Conservation (phyloP, 345 rosid genomes). For the Hibiscus tridactylites region DNA sequence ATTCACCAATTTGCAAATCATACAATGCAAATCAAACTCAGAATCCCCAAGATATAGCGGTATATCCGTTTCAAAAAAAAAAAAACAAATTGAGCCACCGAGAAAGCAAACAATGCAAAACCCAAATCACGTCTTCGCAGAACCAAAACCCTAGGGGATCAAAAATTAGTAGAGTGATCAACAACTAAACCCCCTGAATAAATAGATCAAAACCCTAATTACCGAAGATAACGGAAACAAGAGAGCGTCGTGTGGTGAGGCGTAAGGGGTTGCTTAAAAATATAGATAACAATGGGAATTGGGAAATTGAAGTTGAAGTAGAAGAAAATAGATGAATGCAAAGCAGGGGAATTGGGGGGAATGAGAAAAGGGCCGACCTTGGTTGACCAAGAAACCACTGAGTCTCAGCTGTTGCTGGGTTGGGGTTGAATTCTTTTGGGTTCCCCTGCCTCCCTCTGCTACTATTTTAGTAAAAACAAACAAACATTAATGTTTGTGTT, state of each 20-base stretch:
- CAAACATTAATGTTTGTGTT: too few species aligned
- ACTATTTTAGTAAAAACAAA: too few species aligned
- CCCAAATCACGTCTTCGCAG: constrained; percentile 50
- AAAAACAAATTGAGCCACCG: constrained; percentile 22
- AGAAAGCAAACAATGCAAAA: constrained; percentile 40
- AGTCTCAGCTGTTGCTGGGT: constrained; percentile 15
- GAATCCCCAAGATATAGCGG: constrained; percentile 3
- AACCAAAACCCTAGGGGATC: constrained; percentile 48
- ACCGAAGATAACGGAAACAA: constrained; percentile 21
- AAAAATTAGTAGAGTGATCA: too few species aligned
- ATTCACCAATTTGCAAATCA: constrained; percentile 19
- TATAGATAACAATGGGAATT: constrained; percentile 25
- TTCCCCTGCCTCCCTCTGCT: too few species aligned
- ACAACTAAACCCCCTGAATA: background rate
- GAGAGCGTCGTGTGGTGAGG: background rate
- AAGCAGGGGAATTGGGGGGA: constrained; percentile 33
- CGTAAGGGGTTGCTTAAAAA: constrained; percentile 10
- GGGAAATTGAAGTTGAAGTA: constrained; percentile 28
- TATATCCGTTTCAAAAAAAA: constrained; percentile 16
- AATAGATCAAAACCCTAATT: constrained; percentile 50
- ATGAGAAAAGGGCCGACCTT: constrained; percentile 40
- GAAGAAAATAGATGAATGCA: constrained; percentile 36
- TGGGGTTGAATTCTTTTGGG: constrained; percentile 1
- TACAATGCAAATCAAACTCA: constrained; percentile 33
- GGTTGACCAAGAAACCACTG: constrained; percentile 25